Evolutionary conservation across 441 rosid species (phyloP).

Genomic region (Erodium trifolium): DNA sequence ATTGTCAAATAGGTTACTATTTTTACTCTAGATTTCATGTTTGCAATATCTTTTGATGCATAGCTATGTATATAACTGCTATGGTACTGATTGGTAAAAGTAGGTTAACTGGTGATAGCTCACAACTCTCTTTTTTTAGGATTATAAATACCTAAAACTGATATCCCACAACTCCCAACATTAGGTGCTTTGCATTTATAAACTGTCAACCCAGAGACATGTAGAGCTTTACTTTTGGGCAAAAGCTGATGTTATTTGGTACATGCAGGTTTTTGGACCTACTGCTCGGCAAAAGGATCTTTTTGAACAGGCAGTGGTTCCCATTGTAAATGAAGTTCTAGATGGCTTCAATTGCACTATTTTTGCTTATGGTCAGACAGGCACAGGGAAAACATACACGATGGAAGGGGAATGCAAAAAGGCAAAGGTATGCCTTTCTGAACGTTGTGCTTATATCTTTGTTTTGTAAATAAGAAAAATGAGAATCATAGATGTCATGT

Average conservation of each 20-base stretch:
- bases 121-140: neutral
- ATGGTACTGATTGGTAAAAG: too few relatives aligned
- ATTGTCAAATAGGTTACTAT: too few relatives aligned
- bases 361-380: slow-evolving; percentile 98
- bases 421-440: slow-evolving; percentile 29
- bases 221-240: neutral
- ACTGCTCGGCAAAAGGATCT: slow-evolving; percentile 73
- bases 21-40: too few relatives aligned
- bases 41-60: too few relatives aligned
- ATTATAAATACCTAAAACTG: too few relatives aligned
- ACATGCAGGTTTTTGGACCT: slow-evolving; percentile 80
- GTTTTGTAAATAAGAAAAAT: neutral
- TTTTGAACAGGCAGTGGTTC: slow-evolving; percentile 73
- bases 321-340: slow-evolving; percentile 91
- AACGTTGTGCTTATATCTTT: too few relatives aligned
- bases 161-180: too few relatives aligned
- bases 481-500: slow-evolving; percentile 2
- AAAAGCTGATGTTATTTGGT: slow-evolving; percentile 1
- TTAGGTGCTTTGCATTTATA: too few relatives aligned
- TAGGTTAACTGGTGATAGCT: neutral
- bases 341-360: slow-evolving; percentile 97
- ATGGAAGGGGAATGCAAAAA: slow-evolving; percentile 92
- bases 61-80: too few relatives aligned
- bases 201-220: neutral
- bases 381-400: slow-evolving; percentile 82